Percentiles rank a stretch among this genome's conserved stretches.
Evolutionary conservation across 2,329 filamentous ascomycete species (phyloP).

Genomic region (Chaetomiaceae sp.): DNA sequence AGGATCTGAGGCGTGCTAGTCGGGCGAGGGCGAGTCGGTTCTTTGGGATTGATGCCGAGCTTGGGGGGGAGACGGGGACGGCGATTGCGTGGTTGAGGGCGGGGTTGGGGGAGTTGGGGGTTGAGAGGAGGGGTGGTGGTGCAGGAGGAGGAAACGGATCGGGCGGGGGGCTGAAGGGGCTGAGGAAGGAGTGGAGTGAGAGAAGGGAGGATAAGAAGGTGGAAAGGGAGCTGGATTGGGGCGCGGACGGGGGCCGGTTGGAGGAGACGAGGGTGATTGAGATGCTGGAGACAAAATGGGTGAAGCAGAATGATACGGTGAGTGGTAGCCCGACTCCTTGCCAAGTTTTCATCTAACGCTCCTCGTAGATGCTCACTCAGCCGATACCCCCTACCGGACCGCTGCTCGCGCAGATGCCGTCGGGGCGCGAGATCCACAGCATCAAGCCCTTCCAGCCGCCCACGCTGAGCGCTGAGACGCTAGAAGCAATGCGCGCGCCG

Average conservation of each 20-base stretch:
- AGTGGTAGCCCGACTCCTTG: constrained; percentile 27
- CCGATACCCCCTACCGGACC: constrained; percentile 65
- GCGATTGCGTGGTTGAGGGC: constrained; percentile 83
- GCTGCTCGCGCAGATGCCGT: constrained; percentile 74
- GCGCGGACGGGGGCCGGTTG: constrained; percentile 73
- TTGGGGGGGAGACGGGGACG: constrained; percentile 73
- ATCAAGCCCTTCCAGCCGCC: constrained; percentile 65
- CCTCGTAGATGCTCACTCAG: constrained; percentile 69
- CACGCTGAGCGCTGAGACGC: constrained; percentile 55
- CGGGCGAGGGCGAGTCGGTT: constrained; percentile 85
- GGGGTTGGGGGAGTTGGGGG: constrained; percentile 68
- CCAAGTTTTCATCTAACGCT: neutral
- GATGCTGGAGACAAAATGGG: constrained; percentile 85
- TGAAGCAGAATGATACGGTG: constrained; percentile 88
- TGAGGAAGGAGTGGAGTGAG: constrained; percentile 72
- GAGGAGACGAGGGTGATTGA: constrained; percentile 84
- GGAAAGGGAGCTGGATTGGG: constrained; percentile 70
- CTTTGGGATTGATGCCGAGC: constrained; percentile 82
- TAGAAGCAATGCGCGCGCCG: constrained; percentile 58
- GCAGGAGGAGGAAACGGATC: constrained; percentile 39
- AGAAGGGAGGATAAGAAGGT: constrained; percentile 74
- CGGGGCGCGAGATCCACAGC: constrained; percentile 78
- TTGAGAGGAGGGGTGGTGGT: no score
- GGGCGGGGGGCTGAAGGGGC: constrained; percentile 53
- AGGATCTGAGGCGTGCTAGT: constrained; percentile 68